Conservation (phyloP, 345 rosid genomes). For the Anacardium occidentale region DNA sequence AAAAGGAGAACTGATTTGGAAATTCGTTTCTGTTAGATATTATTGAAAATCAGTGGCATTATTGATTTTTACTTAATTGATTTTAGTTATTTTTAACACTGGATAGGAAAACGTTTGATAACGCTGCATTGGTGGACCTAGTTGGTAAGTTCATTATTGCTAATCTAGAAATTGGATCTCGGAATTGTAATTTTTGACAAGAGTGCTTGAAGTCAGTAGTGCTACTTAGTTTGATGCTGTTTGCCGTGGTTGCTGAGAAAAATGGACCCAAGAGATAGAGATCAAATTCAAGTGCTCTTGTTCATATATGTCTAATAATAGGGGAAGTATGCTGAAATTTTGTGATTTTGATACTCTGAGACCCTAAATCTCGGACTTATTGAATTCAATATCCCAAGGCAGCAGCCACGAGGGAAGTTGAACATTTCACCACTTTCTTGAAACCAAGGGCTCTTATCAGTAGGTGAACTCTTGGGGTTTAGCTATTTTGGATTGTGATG, state of each 20-base stretch:
- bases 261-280: not conserved
- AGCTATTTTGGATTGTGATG: too few relatives aligned
- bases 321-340: not conserved
- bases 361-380: too few relatives aligned
- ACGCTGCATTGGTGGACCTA: not conserved
- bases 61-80: not conserved
- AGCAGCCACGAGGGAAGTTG: too few relatives aligned
- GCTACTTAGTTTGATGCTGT: not conserved
- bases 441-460: too few relatives aligned
- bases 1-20: not conserved
- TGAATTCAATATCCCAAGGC: too few relatives aligned
- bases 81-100: not conserved
- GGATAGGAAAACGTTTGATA: not conserved
- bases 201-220: not conserved
- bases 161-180: not conserved
- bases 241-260: too few relatives aligned
- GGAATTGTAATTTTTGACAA: not conserved
- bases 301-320: conserved; percentile 1
- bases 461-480: too few relatives aligned
- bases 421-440: too few relatives aligned
- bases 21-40: not conserved
- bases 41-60: not conserved
- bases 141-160: too few relatives aligned
- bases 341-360: not conserved
- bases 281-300: not conserved